Base-by-base conservation (phyloP, 352 stramenopile species). In the Phytophthora nicotianae region DNA sequence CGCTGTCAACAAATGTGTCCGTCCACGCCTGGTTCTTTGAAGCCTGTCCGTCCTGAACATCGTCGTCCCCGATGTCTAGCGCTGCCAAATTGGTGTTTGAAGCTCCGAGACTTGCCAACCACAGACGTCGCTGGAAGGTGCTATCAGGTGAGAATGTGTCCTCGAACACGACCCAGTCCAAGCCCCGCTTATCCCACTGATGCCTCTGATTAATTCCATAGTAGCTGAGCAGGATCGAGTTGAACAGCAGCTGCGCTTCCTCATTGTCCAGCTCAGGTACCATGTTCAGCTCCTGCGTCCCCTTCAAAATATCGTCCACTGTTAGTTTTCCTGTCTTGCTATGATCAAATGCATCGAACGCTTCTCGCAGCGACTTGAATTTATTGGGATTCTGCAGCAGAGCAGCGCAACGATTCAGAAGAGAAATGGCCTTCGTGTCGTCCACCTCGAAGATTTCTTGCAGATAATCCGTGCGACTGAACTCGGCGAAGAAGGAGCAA, bases 401-500 rank as follows among this genome's bases (percentile, higher is more conserved):
- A 5, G 78, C 72, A 6, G 81, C 82, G 49, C 87, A 90, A 23
- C 81, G 80, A 45, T 91, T 83, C 51, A 93, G 17, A 13, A 91
- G 65, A 21, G 86, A 83, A 27, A 93, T 86, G 0, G 82, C 84
- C 40, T 79, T 81, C 4, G 83, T 83, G 43, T 93, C 84, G 26
- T 91, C 77, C 7, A 90, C 68, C 27, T 90, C 84, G 52, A 93
- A 93, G 0, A 93, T 66, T 38, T 91, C 77, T 59, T 89, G 81
- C 5, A 93, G 59, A 49, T 88, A 88, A 47, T 91, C 84, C 0
- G 72, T 70, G 4, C 80, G 81, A 47, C 80, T 90, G 47, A 90
- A 90, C 53, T 93, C 82, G 10, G 77, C 81, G 55, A 97, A 97
- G 41, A 96, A 91, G 4, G 76, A 77, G 40, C 83, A 83, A 59